Evolutionary conservation across 2,329 filamentous ascomycete genomes (phyloP).

Genomic region (Coniochaeta pulveracea): DNA sequence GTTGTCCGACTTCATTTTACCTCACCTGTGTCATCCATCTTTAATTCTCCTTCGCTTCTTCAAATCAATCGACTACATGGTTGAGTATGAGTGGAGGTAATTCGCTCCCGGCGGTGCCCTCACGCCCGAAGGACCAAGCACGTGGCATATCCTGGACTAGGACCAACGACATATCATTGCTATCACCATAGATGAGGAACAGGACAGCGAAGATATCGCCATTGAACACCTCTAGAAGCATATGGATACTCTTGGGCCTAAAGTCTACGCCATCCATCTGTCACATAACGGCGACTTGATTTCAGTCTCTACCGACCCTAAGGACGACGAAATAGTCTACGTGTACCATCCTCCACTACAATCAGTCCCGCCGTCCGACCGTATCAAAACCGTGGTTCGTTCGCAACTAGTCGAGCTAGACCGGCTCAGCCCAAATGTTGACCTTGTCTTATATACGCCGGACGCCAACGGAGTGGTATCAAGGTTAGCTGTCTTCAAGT

Average conservation of each 20-base stretch:
- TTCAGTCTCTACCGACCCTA: conserved; percentile 1
- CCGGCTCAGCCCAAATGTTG: conserved; percentile 6
- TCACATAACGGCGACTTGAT: conserved; percentile 10
- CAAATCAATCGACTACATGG: neutral
- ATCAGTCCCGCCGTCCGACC: neutral
- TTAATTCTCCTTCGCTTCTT: too few species aligned
- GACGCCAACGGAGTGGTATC: conserved; percentile 6
- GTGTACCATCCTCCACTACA: conserved; percentile 2
- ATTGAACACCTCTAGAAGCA: conserved; percentile 14
- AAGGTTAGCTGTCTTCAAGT: conserved; percentile 25
- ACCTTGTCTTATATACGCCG: conserved; percentile 6
- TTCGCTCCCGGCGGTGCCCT: conserved; percentile 4
- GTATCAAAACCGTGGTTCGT: conserved; percentile 5
- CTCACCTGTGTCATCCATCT: too few species aligned
- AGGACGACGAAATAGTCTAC: conserved; percentile 1
- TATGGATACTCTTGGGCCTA: conserved; percentile 10
- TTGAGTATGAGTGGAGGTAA: conserved; percentile 1
- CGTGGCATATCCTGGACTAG: conserved; percentile 16
- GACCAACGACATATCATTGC: conserved; percentile 17
- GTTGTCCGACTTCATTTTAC: too few species aligned
- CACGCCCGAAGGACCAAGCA: conserved; percentile 13
- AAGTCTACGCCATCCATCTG: conserved; percentile 13
- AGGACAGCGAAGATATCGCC: conserved; percentile 13
- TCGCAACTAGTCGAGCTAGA: conserved; percentile 8
- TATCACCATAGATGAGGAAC: conserved; percentile 17